A percentile compares a stretch with the other conserved stretches of the same genome.
phyloP scores from a whole-genome alignment of 805 yeast genomes.

The Metschnikowia hibisci region DNA sequence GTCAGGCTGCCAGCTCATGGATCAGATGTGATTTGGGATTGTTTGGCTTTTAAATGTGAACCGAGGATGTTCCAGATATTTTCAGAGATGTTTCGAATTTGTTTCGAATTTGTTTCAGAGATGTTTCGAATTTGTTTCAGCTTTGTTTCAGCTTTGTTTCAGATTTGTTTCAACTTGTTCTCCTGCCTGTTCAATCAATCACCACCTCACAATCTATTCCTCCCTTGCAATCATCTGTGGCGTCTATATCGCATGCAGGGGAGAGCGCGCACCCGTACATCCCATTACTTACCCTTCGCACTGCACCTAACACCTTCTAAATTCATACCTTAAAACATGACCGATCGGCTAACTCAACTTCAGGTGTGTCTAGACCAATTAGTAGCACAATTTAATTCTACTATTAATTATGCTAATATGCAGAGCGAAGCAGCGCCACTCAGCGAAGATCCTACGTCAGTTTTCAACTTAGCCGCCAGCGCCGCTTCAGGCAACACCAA shows the following conservation, averaged over 20 bases:
- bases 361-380: constrained; percentile 84
- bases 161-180: neutral
- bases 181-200: too few species aligned
- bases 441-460: constrained; percentile 61
- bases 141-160: neutral
- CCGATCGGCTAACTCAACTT: constrained; percentile 85
- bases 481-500: constrained; percentile 45
- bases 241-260: neutral
- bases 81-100: neutral
- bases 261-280: neutral
- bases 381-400: constrained; percentile 75
- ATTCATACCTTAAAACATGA: constrained; percentile 38
- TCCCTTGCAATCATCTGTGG: too few species aligned
- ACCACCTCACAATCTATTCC: too few species aligned
- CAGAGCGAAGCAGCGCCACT: constrained; percentile 36
- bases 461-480: constrained; percentile 58
- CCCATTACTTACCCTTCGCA: neutral
- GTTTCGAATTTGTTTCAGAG: neutral
- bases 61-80: neutral
- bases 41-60: too few species aligned
- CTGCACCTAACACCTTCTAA: neutral
- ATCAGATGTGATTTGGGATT: neutral
- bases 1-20: constrained; percentile 65
- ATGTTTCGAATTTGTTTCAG: neutral
- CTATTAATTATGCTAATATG: constrained; percentile 61